Conservation (phyloP, 495 filamentous ascomycete species). For the Cairneyella variabilis region DNA sequence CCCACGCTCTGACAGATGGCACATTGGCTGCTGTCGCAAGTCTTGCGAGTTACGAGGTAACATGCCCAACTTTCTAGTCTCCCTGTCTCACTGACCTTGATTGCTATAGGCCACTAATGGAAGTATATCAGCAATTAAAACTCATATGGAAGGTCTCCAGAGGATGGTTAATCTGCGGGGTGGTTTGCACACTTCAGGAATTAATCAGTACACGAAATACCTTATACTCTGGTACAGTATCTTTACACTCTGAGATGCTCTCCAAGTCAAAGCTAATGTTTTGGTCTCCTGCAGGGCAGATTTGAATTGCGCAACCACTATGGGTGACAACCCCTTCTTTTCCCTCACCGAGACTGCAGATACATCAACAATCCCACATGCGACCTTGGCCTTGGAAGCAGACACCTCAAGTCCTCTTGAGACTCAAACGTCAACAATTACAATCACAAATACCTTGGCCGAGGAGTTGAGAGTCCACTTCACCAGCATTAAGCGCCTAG, state of each 20-base stretch:
- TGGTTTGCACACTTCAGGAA: background rate
- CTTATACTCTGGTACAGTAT: slow-evolving; percentile 12
- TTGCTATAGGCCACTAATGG: slow-evolving; percentile 7
- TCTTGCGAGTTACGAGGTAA: background rate
- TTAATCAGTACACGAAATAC: background rate
- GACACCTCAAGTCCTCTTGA: background rate
- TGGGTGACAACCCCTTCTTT: slow-evolving; percentile 6
- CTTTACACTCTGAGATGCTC: background rate
- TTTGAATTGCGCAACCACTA: slow-evolving; percentile 12
- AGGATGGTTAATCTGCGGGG: background rate
- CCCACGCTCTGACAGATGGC: slow-evolving; percentile 1
- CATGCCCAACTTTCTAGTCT: background rate
- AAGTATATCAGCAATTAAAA: background rate
- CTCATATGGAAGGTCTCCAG: slow-evolving; percentile 8
- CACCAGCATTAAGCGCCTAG: background rate
- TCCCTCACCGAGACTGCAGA: background rate
- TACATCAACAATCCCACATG: background rate
- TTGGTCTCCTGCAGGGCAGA: slow-evolving; percentile 7
- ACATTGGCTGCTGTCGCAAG: slow-evolving; percentile 10
- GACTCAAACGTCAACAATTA: background rate
- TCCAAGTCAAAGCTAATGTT: background rate
- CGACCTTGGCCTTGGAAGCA: background rate
- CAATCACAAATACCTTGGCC: too few relatives aligned
- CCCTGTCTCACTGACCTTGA: background rate
- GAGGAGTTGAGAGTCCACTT: background rate